Evolutionary conservation across 1,284 basidiomycete species (phyloP).

Genomic region (Golubevia pallescens): DNA sequence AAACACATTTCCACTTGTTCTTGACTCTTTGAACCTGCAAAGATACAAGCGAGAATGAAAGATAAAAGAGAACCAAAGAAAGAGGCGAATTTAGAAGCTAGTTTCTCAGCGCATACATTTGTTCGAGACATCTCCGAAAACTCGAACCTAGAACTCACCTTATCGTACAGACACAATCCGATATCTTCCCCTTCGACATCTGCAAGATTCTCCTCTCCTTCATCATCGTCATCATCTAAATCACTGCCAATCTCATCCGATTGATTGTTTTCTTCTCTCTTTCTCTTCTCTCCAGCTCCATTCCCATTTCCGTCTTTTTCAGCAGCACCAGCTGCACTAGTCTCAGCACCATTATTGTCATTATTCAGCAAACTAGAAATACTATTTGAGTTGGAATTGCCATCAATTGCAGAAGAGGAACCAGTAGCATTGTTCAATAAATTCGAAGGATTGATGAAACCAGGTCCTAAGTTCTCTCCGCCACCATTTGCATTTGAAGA

Average conservation of each 20-base stretch:
- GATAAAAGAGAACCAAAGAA: neutral
- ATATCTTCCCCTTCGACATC: too few species aligned
- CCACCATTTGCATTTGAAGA: too few species aligned
- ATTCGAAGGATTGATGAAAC: neutral
- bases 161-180: too few species aligned
- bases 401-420: too few species aligned
- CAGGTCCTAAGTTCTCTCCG: neutral
- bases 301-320: neutral
- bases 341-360: neutral
- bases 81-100: too few species aligned
- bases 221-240: too few species aligned
- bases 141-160: neutral
- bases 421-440: neutral
- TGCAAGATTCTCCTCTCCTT: too few species aligned
- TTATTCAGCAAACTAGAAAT: neutral
- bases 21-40: conserved; percentile 90
- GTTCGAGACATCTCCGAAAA: too few species aligned
- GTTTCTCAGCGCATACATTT: too few species aligned
- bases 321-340: too few species aligned
- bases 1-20: conserved; percentile 99
- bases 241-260: too few species aligned
- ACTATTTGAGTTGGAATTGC: neutral
- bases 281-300: neutral
- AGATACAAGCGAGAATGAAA: neutral
- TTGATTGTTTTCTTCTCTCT: too few species aligned